These are phyloP conservation scores for Fusarium sp. DNA, from an alignment of 2,329 filamentous ascomycete genomes.

Conservation along the genomic window DNA sequence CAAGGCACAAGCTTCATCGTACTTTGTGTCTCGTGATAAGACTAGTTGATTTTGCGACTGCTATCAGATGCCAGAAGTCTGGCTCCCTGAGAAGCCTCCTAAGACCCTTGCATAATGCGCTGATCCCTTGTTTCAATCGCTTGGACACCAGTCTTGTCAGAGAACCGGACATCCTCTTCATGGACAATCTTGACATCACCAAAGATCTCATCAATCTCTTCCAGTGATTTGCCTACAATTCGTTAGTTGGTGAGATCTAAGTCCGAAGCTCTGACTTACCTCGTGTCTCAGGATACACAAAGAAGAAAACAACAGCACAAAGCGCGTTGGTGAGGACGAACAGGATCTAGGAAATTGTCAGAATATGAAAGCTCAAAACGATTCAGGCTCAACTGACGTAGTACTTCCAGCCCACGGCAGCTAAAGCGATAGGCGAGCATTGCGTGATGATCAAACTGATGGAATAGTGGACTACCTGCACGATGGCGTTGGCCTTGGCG, in stretches of 20 bases:
- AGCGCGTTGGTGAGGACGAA: slow-evolving; percentile 52
- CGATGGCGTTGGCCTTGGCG: slow-evolving; percentile 53
- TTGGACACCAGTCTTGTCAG: slow-evolving; percentile 25
- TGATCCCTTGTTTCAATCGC: background rate
- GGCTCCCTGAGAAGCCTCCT: rapidly evolving
- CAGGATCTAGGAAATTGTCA: slow-evolving; percentile 43
- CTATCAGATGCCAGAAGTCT: background rate
- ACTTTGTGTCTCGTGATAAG: background rate
- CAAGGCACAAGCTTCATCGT: rapidly evolving
- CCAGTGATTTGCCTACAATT: slow-evolving; percentile 50
- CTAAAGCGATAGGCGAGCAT: slow-evolving; percentile 52
- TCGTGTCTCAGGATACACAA: slow-evolving; percentile 51
- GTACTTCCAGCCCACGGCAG: slow-evolving; percentile 53
- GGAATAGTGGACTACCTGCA: slow-evolving; percentile 54
- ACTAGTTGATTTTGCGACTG: too few species aligned
- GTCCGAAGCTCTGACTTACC: slow-evolving; percentile 27
- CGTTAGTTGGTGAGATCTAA: rapidly evolving
- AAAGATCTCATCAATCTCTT: slow-evolving; percentile 53
- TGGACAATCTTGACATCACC: slow-evolving; percentile 48
- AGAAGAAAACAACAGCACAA: slow-evolving; percentile 48
- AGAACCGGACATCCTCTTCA: slow-evolving; percentile 35
- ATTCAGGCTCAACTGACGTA: slow-evolving; percentile 40
- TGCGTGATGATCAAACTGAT: slow-evolving; percentile 53
- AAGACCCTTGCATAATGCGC: background rate
- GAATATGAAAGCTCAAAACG: rapidly evolving